A percentile compares a stretch with the other conserved stretches of the same genome.
Evolutionary conservation across 2,329 filamentous ascomycete genomes (phyloP).

Genomic region (Fusarium stilboides): DNA sequence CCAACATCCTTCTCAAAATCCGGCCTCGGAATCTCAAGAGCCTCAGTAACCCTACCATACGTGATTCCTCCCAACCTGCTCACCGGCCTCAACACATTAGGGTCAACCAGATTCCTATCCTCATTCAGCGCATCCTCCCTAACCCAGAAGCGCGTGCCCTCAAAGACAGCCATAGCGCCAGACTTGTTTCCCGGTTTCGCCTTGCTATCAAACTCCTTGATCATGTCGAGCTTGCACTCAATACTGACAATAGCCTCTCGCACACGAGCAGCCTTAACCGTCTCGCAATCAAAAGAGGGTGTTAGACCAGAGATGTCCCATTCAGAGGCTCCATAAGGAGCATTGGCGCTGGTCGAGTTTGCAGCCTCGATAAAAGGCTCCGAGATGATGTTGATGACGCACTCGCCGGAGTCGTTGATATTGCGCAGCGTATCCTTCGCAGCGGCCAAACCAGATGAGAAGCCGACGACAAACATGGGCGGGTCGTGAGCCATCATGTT

Average conservation of each 20-base stretch:
- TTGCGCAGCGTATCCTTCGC: slow-evolving; percentile 88
- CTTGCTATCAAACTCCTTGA: slow-evolving; percentile 82
- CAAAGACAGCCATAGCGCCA: slow-evolving; percentile 81
- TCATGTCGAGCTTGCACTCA: slow-evolving; percentile 83
- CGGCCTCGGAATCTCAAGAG: slow-evolving; percentile 78
- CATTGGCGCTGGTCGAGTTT: slow-evolving; percentile 84
- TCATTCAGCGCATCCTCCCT: slow-evolving; percentile 89
- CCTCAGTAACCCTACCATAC: slow-evolving; percentile 80
- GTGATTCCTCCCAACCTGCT: slow-evolving; percentile 88
- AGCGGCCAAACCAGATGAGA: slow-evolving; percentile 60
- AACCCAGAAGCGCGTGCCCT: slow-evolving; percentile 91
- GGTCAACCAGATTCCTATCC: slow-evolving; percentile 80
- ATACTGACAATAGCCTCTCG: slow-evolving; percentile 86
- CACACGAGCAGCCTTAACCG: slow-evolving; percentile 80
- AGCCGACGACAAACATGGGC: slow-evolving; percentile 80
- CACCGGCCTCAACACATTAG: slow-evolving; percentile 82
- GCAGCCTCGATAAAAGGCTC: slow-evolving; percentile 91
- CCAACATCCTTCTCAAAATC: slow-evolving; percentile 69
- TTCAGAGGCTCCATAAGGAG: slow-evolving; percentile 82
- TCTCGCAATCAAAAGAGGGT: slow-evolving; percentile 72
- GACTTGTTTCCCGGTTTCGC: slow-evolving; percentile 80
- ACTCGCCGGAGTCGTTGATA: slow-evolving; percentile 79
- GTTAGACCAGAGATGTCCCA: slow-evolving; percentile 86
- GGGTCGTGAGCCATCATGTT: slow-evolving; percentile 89
- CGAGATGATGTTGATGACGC: slow-evolving; percentile 88